Base-by-base conservation (phyloP, 345 rosid genomes). In the Populus alba region DNA sequence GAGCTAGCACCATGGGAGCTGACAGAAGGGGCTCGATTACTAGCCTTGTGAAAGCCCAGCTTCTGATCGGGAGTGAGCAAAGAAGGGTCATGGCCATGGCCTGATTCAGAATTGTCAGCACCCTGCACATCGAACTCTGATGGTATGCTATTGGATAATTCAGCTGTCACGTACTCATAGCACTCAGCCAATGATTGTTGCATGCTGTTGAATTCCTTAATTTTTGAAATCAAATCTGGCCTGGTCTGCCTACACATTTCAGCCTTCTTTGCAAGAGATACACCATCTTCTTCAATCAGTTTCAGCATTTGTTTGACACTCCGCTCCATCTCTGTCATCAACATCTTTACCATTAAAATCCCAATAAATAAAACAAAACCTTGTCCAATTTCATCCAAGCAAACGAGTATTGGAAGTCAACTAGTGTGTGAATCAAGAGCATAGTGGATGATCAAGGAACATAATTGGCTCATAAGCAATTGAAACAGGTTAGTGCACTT, bases 251-350 rank as follows among this genome's bases (percentile, higher is more conserved):
- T 87, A 81, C 90, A 90, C 91, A 89, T 87, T 76, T 88, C 95
- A 51, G 90, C 97, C 83, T 92, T 91, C 83, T 90, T 92, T 0
- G 94, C 94, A 75, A 93, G 90, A 8, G 95, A 89, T 74, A 88
- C 94, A 59, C 83, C 97, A 55, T 91, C 97, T 81, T 90, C 93
- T 81, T 90, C 92, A 23, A 91, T 86, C 73, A 92, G 86, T 72
- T 91, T 91, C 78, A 91, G 62, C 91, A 93, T 90, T 78, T 79
- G 84, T 38, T 86, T 91, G 61, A 89, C 88, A 3, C 84, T 81
- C 45, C 87, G 91, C 79, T 95, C 99, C 98, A 95, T 95, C 81
- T 61, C 71, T 77, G 65, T 8, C 49, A 43, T 3, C 41, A 29
- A 9, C 25, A 18, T 22, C 22, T 45, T 29, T 20, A 10, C 49